Base-by-base conservation (phyloP, 2,329 filamentous ascomycete species). In the Fusarium sororula region DNA sequence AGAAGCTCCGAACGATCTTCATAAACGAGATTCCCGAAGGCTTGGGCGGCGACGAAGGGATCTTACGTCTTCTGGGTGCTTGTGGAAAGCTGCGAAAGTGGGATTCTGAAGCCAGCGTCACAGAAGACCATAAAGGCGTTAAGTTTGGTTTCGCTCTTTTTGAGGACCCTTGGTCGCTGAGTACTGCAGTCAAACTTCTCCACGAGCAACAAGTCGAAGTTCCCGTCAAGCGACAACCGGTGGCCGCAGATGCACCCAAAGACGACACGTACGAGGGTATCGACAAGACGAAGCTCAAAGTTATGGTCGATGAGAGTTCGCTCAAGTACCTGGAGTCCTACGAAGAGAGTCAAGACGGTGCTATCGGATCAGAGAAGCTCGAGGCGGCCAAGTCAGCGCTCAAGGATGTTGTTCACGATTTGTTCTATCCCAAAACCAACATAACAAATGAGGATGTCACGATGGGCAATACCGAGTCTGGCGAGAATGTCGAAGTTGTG, bases 111-210 rank as follows among this genome's bases (percentile, higher is more conserved):
- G 90, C 89, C 55, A 87, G 86, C 22, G 83, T 87, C 39, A 79
- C 85, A 22, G 81, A 85, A n/a, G 91, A 94, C 74, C 90, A 93
- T 74, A 96, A 96, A 83, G 91, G 91, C 63, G 92, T 92, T 83
- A 92, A 92, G 72, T 98, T 98, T 85, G 96, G 96, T 20, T 98
- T 99, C 83, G 96, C 96, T 68, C 93, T 98, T 83, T 99, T 93
- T 82, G 96, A 98, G 72, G 95, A 98, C 81, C 91, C 92, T 30
- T 94, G 98, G 82, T 96, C 95, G 74, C 87, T 99, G 75, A 91
- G 92, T 81, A 92, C 92, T 50, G 96, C 96, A 48, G 91, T 95
- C 63, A 94, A 97, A 81, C 90, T 98, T 64, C 89, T 98, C 77
- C 91, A 91, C 80, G 92, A 96, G 77, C 87, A 98, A 72, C 88